phyloP scores from a whole-genome alignment of 805 yeast species.

The Zygoascus tannicola region DNA sequence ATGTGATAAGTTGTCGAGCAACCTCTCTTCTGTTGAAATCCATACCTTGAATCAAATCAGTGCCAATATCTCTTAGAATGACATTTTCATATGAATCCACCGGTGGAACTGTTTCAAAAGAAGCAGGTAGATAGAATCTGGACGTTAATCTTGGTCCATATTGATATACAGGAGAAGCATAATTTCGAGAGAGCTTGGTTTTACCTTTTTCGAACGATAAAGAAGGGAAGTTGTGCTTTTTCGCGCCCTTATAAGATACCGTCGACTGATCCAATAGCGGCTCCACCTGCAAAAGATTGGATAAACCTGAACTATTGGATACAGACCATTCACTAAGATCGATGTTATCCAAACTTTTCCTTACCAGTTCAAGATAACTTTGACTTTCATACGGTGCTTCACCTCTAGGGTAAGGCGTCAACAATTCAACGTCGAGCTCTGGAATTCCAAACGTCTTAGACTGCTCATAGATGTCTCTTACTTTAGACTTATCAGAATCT shows the following conservation, averaged over 20 bases:
- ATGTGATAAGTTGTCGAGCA: constrained; percentile 66
- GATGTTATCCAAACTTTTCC: constrained; percentile 7
- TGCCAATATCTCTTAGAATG: constrained; percentile 62
- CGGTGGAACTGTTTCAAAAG: constrained; percentile 58
- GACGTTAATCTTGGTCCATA: constrained; percentile 42
- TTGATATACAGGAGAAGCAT: not conserved
- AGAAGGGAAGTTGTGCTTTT: constrained; percentile 27
- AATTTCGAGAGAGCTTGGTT: not conserved
- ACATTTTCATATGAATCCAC: constrained; percentile 44
- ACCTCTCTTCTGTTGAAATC: constrained; percentile 87
- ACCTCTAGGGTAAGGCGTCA: not conserved
- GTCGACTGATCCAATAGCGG: not conserved
- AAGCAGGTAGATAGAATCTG: constrained; percentile 45
- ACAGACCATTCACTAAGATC: not conserved
- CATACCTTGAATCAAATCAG: constrained; percentile 66
- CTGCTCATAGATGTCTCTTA: constrained; percentile 15
- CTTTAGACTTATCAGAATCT: constrained; percentile 29
- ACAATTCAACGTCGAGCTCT: constrained; percentile 2
- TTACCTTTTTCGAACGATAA: not conserved
- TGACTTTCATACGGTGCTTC: not conserved
- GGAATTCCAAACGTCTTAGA: constrained; percentile 36
- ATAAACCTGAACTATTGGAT: not conserved
- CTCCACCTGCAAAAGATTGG: not conserved
- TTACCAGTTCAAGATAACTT: constrained; percentile 4
- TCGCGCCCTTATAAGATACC: not conserved